Evolutionary conservation across 352 stramenopile genomes (phyloP).

Genomic region (Globisporangium iwayamae): DNA sequence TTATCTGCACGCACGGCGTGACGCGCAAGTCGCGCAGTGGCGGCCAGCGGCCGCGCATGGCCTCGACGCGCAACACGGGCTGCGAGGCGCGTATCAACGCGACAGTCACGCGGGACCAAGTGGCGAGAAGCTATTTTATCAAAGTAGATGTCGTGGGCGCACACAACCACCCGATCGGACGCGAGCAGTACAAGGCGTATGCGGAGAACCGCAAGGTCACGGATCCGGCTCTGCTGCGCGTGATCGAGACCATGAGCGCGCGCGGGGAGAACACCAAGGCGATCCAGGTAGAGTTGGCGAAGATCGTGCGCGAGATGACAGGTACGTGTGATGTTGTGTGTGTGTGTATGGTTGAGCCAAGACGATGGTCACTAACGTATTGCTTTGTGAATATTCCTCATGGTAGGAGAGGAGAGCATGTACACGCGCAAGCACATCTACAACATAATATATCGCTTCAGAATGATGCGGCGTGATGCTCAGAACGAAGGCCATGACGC

Average conservation of each 20-base stretch:
- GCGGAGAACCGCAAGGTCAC: constrained; percentile 6
- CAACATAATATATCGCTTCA: neutral
- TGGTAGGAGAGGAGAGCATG: neutral
- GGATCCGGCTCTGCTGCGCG: constrained; percentile 6
- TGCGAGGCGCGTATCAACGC: constrained; percentile 9
- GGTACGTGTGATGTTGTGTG: neutral
- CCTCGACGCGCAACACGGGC: constrained; percentile 6
- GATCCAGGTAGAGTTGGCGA: neutral
- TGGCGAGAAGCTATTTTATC: neutral
- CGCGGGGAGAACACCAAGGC: neutral
- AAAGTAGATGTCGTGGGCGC: neutral
- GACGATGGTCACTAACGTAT: neutral
- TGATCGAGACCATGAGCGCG: constrained; percentile 1
- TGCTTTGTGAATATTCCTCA: neutral
- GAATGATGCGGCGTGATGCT: neutral
- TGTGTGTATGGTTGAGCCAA: neutral
- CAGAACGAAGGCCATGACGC: neutral
- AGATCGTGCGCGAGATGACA: neutral
- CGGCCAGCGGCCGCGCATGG: neutral
- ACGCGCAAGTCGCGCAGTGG: neutral
- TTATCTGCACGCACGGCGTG: constrained; percentile 11
- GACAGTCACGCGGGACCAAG: neutral
- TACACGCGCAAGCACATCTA: neutral
- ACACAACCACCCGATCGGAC: constrained; percentile 12
- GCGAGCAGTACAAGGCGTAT: constrained; percentile 11